Conservation (phyloP, 306 rosid species). For the Neltuma alba region DNA sequence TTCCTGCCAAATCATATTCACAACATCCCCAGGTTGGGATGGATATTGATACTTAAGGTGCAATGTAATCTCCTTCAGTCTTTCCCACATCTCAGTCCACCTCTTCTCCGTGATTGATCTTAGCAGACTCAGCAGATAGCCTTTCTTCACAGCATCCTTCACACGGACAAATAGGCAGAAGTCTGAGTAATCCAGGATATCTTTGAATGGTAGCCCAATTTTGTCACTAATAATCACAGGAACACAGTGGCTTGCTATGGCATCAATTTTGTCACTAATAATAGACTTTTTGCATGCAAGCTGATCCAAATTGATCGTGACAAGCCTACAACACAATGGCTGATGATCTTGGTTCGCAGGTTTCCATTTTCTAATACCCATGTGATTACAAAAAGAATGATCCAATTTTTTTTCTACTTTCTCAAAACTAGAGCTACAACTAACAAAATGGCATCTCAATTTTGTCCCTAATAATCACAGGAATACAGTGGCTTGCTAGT, state of each 20-base stretch:
- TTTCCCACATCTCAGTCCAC: constrained; percentile 89
- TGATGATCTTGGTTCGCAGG: too few relatives aligned
- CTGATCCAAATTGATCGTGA: not conserved
- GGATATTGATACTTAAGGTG: constrained; percentile 84
- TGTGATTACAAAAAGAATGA: not conserved
- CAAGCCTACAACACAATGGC: not conserved
- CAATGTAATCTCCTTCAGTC: constrained; percentile 61
- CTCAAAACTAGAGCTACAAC: constrained; percentile 16
- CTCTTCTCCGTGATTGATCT: constrained; percentile 55
- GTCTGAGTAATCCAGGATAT: constrained; percentile 79
- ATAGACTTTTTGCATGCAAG: constrained; percentile 14
- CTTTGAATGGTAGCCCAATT: constrained; percentile 88
- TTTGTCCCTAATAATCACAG: constrained; percentile 83
- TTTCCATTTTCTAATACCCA: not conserved
- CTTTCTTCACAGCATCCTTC: constrained; percentile 61
- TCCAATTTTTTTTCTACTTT: not conserved
- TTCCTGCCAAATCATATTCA: constrained; percentile 84
- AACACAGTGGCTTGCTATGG: constrained; percentile 88
- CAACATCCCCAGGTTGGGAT: constrained; percentile 70
- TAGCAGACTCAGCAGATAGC: constrained; percentile 71
- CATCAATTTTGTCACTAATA: too few relatives aligned
- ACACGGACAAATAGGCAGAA: constrained; percentile 69
- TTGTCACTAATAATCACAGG: constrained; percentile 89
- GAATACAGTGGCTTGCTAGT: constrained; percentile 89
- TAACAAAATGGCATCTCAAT: constrained; percentile 69